A percentile compares a stretch with the other conserved stretches of the same genome.
phyloP scores from a whole-genome alignment of 768 basidiomycete species.

The Lentinula boryana region DNA sequence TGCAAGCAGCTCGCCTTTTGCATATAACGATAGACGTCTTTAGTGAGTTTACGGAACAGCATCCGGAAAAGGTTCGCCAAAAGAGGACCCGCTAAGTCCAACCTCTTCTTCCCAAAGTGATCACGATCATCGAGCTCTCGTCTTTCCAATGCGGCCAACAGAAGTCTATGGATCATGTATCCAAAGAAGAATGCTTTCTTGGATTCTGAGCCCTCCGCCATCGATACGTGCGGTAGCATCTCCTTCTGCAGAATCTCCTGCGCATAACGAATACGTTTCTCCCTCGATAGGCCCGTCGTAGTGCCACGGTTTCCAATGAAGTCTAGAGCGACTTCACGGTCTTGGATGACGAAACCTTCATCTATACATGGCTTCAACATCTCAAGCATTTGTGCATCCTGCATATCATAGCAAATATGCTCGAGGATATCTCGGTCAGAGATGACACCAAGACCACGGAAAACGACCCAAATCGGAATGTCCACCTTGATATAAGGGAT shows the following conservation, averaged over 20 bases:
- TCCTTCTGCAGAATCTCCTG: conserved; percentile 98
- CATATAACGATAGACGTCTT: conserved; percentile 93
- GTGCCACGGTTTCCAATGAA: conserved; percentile 99
- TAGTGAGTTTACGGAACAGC: conserved; percentile 94
- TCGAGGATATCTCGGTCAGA: conserved; percentile 97
- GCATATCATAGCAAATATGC: conserved; percentile 97
- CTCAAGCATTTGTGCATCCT: conserved; percentile 93
- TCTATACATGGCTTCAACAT: conserved; percentile 99
- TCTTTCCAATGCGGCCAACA: conserved; percentile 89
- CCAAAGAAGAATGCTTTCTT: conserved; percentile 99
- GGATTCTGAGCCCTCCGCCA: conserved; percentile 91
- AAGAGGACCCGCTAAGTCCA: conserved; percentile 93
- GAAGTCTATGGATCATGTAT: conserved; percentile 96
- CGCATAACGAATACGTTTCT: conserved; percentile 91
- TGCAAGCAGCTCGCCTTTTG: conserved; percentile 66
- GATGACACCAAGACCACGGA: conserved; percentile 95
- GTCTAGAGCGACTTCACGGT: conserved; percentile 93
- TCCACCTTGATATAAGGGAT: conserved; percentile 98
- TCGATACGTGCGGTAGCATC: conserved; percentile 96
- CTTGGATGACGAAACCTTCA: conserved; percentile 97
- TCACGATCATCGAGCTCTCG: conserved; percentile 98
- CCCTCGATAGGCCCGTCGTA: conserved; percentile 84
- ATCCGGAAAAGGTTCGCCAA: conserved; percentile 97
- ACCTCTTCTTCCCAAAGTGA: conserved; percentile 97
- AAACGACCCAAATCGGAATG: conserved; percentile 98